A percentile compares a stretch with the other conserved stretches of the same genome.
These are phyloP conservation scores for Corymbia maculata DNA, from an alignment of 345 rosid genomes.

Conservation along the genomic window DNA sequence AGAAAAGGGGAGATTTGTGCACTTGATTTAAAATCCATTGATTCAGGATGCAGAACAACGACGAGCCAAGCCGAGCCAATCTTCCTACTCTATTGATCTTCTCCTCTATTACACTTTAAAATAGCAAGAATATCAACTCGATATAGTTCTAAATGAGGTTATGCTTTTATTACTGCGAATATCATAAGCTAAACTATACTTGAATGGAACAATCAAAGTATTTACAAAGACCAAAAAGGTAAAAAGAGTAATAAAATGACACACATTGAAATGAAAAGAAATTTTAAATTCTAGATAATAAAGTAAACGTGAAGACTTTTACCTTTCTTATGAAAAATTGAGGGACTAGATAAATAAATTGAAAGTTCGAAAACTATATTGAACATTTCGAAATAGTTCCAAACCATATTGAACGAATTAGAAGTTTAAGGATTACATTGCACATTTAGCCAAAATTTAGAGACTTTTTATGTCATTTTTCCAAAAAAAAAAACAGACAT, in stretches of 20 bases:
- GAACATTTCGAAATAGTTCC: neutral
- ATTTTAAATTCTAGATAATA: neutral
- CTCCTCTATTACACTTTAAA: neutral
- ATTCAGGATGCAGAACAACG: too few species aligned
- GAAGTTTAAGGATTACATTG: neutral
- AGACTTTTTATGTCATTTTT: neutral
- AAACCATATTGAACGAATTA: neutral
- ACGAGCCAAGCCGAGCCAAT: too few species aligned
- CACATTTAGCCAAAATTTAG: neutral
- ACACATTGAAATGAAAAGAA: neutral
- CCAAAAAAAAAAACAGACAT: neutral
- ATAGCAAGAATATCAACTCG: neutral
- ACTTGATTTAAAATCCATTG: too few species aligned
- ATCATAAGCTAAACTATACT: neutral
- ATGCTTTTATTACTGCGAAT: neutral
- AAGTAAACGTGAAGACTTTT: neutral
- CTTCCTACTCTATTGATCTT: too few species aligned
- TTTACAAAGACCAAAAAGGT: neutral
- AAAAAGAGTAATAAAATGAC: neutral
- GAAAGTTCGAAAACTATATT: rapidly evolving
- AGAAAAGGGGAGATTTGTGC: too few species aligned
- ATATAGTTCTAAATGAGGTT: neutral
- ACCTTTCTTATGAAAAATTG: neutral
- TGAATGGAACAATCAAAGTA: neutral
- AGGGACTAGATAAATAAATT: neutral